Conservation (phyloP, 2,329 filamentous ascomycete species). For the Phaeophleospora eucalypticola region DNA sequence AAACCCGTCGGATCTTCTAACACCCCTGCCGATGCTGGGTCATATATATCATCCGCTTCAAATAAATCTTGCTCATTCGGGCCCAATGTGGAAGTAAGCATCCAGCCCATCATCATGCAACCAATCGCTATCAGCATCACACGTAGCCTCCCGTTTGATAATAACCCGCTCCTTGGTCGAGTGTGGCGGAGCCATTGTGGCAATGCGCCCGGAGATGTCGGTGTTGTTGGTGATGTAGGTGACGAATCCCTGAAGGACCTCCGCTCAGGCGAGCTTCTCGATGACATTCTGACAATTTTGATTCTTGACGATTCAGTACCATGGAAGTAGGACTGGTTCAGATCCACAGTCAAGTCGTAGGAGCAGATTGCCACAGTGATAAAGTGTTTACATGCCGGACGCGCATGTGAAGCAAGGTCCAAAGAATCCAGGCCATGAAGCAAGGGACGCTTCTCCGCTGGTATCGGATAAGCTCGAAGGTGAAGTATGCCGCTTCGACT, state of each 20-base stretch:
- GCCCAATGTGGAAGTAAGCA: constrained; percentile 27
- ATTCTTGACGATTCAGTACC: no score
- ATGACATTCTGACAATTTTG: constrained; percentile 7
- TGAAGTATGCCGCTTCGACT: no score
- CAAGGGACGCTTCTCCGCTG: no score
- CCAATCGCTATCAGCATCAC: constrained; percentile 21
- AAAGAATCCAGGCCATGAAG: no score
- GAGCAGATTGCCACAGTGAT: no score
- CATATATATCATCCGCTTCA: constrained; percentile 10
- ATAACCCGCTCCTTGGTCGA: constrained; percentile 10
- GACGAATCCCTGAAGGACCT: constrained; percentile 23
- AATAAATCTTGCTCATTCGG: constrained; percentile 10
- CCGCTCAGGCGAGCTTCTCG: constrained; percentile 20
- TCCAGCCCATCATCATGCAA: constrained; percentile 31
- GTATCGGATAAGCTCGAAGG: no score
- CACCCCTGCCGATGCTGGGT: constrained; percentile 19
- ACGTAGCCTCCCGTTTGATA: constrained; percentile 23
- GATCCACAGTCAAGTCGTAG: no score
- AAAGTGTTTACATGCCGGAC: no score
- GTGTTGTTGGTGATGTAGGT: constrained; percentile 22
- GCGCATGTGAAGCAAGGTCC: no score
- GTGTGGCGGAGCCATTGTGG: constrained; percentile 29
- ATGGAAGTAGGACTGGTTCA: no score
- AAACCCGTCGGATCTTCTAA: constrained; percentile 25
- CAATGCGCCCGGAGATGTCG: constrained; percentile 22